These are phyloP conservation scores for Gentiana dahurica DNA, from an alignment of 257 asterid genomes.

Conservation along the genomic window DNA sequence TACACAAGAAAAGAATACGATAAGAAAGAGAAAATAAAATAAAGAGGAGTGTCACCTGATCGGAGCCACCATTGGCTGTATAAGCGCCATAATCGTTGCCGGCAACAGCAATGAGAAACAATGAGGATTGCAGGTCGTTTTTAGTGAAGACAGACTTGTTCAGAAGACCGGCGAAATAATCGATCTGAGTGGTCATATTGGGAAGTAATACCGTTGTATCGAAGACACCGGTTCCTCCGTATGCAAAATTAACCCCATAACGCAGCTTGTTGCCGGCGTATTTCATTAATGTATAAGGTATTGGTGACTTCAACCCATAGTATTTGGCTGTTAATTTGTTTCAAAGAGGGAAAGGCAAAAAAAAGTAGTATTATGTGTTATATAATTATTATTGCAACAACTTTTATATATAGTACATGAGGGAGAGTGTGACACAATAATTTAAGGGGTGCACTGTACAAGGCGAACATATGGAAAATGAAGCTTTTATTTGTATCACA, in stretches of 20 bases:
- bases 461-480: no score
- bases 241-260: constrained; percentile 79
- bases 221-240: constrained; percentile 94
- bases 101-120: constrained; percentile 40
- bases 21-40: no score
- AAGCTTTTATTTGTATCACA: no score
- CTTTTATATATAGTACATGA: no score
- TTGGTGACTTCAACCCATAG: constrained; percentile 61
- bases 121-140: constrained; percentile 37
- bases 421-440: no score
- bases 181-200: constrained; percentile 72
- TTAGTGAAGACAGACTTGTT: constrained; percentile 28
- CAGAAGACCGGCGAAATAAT: constrained; percentile 39
- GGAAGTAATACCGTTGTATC: constrained; percentile 41
- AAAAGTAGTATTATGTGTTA: no score
- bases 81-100: constrained; percentile 67
- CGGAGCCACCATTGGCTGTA: constrained; percentile 36
- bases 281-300: constrained; percentile 57
- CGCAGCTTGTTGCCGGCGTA: constrained; percentile 25
- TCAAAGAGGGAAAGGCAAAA: no score
- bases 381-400: no score
- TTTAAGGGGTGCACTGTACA: no score
- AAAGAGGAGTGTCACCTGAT: constrained; percentile 28
- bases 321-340: constrained; percentile 42
- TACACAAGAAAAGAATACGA: no score